Percentiles rank a stretch among this genome's conserved stretches.
phyloP scores from a whole-genome alignment of 2,329 filamentous ascomycete species.

The Cercospora brassicicola region DNA sequence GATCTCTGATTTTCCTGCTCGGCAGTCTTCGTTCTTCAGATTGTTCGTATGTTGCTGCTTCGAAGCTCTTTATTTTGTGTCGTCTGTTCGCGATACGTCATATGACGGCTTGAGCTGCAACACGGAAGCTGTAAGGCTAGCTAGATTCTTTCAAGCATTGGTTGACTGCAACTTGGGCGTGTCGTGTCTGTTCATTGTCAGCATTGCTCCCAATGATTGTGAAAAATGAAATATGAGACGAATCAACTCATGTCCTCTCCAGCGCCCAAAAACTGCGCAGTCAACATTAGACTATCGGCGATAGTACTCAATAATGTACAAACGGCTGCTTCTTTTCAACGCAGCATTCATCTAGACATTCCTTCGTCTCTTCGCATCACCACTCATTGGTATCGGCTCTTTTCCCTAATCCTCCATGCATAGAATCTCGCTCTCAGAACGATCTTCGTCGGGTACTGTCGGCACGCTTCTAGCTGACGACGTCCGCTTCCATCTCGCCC shows the following conservation, averaged over 20 bases:
- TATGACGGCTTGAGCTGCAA: conserved; percentile 13
- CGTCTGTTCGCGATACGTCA: background rate
- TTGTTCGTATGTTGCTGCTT: background rate
- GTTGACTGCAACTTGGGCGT: background rate
- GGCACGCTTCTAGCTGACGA: background rate
- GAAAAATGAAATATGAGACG: background rate
- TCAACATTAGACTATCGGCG: conserved; percentile 9
- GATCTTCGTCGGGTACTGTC: background rate
- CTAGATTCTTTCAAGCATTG: background rate
- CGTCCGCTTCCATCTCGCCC: conserved; percentile 2
- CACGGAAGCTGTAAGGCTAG: conserved; percentile 4
- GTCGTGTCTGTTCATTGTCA: background rate
- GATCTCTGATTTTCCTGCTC: background rate
- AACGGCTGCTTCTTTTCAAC: conserved; percentile 6
- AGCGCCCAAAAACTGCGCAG: conserved; percentile 8
- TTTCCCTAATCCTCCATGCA: background rate
- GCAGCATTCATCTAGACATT: conserved; percentile 11
- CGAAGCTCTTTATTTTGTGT: background rate
- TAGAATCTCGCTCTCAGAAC: background rate
- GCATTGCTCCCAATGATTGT: background rate
- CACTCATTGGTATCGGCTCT: background rate
- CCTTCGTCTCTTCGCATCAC: conserved; percentile 3
- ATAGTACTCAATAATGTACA: conserved; percentile 15
- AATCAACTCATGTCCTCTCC: background rate
- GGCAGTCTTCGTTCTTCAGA: background rate